These are phyloP conservation scores for Fusarium coicis DNA, from an alignment of 2,329 filamentous ascomycete genomes.

Conservation along the genomic window DNA sequence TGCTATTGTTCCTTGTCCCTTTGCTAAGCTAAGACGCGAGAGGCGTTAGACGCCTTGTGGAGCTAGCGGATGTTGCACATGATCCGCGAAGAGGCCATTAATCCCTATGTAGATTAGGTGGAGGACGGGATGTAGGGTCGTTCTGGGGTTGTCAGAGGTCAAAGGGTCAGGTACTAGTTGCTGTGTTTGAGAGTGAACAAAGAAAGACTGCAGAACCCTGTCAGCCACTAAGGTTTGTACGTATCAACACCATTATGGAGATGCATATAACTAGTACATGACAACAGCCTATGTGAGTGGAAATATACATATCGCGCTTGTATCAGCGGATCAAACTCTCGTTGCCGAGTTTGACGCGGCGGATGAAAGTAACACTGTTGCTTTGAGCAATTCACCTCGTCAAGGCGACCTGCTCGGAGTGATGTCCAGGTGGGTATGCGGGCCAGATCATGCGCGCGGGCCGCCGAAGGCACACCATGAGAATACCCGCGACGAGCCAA, in stretches of 20 bases:
- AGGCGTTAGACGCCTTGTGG: conserved; percentile 48
- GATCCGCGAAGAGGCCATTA: conserved; percentile 43
- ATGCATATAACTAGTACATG: not conserved
- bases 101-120: conserved; percentile 41
- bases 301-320: conserved; percentile 26
- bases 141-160: conserved; percentile 22
- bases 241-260: conserved; percentile 10
- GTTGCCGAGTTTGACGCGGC: conserved; percentile 22
- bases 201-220: conserved; percentile 10
- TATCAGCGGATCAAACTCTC: not conserved
- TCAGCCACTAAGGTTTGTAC: conserved; percentile 3
- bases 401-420: conserved; percentile 12
- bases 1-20: conserved; percentile 29
- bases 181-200: conserved; percentile 9
- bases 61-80: conserved; percentile 48
- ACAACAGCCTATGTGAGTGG: conserved; percentile 2
- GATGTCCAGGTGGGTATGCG: conserved; percentile 30
- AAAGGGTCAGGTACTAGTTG: conserved; percentile 31
- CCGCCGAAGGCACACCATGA: conserved; percentile 33
- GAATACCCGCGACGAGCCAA: conserved; percentile 33
- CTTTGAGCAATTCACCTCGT: conserved; percentile 7
- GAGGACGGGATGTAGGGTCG: conserved; percentile 30
- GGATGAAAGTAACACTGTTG: conserved; percentile 15
- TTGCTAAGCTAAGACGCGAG: conserved; percentile 37
- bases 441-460: conserved; percentile 39